Percentiles rank a stretch among this genome's conserved stretches.
Evolutionary conservation across 1,139 yeast species (phyloP).

Genomic region (Candida labiduridarum): DNA sequence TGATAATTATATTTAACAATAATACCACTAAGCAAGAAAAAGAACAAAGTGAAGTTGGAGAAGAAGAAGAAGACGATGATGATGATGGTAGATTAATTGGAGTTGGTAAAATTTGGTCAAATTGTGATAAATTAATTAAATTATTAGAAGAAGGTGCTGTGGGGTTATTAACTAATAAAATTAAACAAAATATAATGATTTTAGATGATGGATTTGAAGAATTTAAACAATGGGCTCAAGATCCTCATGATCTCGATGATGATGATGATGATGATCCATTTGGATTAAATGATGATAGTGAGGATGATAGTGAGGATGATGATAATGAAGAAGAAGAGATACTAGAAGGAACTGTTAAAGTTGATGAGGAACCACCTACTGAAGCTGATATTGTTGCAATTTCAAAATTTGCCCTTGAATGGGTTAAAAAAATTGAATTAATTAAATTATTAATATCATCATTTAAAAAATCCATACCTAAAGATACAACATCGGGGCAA

Average conservation of each 20-base stretch:
- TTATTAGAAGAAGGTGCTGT: constrained; percentile 51
- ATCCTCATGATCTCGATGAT: constrained; percentile 50
- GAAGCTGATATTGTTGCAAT: constrained; percentile 24
- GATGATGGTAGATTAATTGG: constrained; percentile 50
- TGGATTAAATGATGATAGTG: constrained; percentile 31
- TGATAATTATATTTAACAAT: constrained; percentile 22
- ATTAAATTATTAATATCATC: constrained; percentile 57
- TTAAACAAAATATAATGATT: constrained; percentile 48
- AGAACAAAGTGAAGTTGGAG: constrained; percentile 14
- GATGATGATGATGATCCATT: constrained; percentile 42
- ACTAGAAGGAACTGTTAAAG: constrained; percentile 5
- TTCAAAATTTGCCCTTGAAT: constrained; percentile 41
- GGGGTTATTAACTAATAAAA: constrained; percentile 48
- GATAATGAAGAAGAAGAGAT: constrained; percentile 24
- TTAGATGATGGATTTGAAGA: constrained; percentile 68
- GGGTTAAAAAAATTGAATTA: constrained; percentile 57
- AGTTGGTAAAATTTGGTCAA: constrained; percentile 68
- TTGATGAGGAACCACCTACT: background rate
- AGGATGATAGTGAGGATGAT: constrained; percentile 27
- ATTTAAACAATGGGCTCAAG: constrained; percentile 64
- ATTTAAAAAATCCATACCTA: constrained; percentile 56
- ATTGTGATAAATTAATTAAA: constrained; percentile 49
- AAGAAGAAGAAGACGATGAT: constrained; percentile 15
- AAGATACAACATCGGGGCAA: constrained; percentile 29
- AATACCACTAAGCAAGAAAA: no score